These are phyloP conservation scores for Plenodomus biglobosus DNA, from an alignment of 2,329 filamentous ascomycete species.

Conservation along the genomic window DNA sequence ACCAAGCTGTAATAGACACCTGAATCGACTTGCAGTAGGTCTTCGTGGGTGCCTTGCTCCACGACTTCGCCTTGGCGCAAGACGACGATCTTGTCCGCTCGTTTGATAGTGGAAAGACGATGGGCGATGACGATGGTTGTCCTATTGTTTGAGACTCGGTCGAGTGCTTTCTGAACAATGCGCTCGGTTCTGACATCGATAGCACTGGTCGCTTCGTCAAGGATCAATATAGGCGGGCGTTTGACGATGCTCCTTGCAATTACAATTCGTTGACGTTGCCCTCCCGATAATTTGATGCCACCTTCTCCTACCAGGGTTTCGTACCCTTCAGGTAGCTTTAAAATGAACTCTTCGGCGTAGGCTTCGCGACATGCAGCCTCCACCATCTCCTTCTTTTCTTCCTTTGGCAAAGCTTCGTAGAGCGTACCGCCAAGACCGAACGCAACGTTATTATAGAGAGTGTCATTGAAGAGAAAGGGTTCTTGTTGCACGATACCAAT, in stretches of 20 bases:
- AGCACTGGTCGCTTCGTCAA: constrained; percentile 83
- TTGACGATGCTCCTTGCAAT: constrained; percentile 76
- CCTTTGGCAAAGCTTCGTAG: constrained; percentile 57
- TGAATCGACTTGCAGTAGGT: no score
- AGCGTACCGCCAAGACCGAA: constrained; percentile 43
- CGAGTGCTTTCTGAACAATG: constrained; percentile 62
- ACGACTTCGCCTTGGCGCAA: constrained; percentile 7
- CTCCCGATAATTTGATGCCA: constrained; percentile 56
- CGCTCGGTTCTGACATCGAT: constrained; percentile 71
- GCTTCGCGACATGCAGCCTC: constrained; percentile 58
- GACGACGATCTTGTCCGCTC: constrained; percentile 58
- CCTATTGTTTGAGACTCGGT: constrained; percentile 56
- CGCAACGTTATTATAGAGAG: constrained; percentile 44
- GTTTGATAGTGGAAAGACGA: constrained; percentile 77
- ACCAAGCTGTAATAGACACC: no score
- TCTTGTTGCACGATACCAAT: constrained; percentile 50
- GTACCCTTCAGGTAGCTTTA: constrained; percentile 51
- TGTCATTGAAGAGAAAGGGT: constrained; percentile 47
- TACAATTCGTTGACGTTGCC: constrained; percentile 64
- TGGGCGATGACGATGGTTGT: constrained; percentile 70
- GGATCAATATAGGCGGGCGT: constrained; percentile 72
- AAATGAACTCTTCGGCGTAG: constrained; percentile 63
- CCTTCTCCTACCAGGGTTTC: constrained; percentile 31
- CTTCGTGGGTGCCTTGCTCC: constrained; percentile 12
- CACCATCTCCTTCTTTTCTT: constrained; percentile 60